Evolutionary conservation across 2,329 filamentous ascomycete species (phyloP).

Genomic region (Plectosphaerella plurivora): DNA sequence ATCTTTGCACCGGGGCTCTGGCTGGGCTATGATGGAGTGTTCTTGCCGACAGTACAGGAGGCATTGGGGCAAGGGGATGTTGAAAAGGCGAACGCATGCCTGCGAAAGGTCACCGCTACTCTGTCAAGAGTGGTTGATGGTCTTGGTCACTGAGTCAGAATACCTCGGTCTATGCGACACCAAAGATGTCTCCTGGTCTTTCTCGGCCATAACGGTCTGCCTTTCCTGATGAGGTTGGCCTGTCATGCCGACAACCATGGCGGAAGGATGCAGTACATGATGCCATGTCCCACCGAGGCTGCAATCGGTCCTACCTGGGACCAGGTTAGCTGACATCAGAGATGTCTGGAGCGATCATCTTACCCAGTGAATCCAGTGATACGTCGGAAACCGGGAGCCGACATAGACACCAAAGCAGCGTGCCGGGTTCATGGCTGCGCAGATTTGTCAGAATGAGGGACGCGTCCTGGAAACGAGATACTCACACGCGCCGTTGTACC

Average conservation of each 20-base stretch:
- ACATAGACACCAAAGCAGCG: slow-evolving; percentile 16
- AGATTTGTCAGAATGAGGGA: background rate
- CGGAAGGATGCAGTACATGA: too few relatives aligned
- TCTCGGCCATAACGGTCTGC: too few relatives aligned
- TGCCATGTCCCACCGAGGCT: too few relatives aligned
- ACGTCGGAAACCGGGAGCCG: slow-evolving; percentile 14
- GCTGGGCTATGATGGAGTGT: background rate
- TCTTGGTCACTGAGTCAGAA: background rate
- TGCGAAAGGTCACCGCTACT: background rate
- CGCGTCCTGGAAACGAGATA: too few relatives aligned
- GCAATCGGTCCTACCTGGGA: too few relatives aligned
- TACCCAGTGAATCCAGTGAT: slow-evolving; percentile 20
- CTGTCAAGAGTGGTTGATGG: background rate
- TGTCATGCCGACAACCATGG: too few relatives aligned
- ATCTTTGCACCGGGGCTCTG: background rate
- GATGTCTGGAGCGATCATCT: too few relatives aligned
- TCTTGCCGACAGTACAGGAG: background rate
- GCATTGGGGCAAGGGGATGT: background rate
- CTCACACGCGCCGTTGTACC: slow-evolving; percentile 11
- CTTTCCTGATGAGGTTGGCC: too few relatives aligned
- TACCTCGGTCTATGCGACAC: too few relatives aligned
- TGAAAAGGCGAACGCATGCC: background rate
- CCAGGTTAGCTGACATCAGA: too few relatives aligned
- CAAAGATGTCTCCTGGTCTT: too few relatives aligned
- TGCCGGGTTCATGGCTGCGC: slow-evolving; percentile 13